Evolutionary conservation across 2,329 filamentous ascomycete species (phyloP).

Genomic region (Colletotrichum limetticola): DNA sequence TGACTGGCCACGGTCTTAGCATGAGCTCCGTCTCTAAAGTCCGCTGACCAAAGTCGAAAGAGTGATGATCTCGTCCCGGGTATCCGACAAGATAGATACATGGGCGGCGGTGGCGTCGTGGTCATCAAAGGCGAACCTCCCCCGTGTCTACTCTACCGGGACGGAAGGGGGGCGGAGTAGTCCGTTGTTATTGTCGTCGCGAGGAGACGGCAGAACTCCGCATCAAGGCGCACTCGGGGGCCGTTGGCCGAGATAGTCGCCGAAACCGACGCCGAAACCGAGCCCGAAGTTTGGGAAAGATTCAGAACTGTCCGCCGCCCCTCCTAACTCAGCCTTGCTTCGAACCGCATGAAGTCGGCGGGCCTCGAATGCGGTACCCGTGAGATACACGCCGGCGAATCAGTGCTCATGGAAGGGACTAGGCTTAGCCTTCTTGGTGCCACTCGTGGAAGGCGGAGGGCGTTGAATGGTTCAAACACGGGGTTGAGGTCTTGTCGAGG

Average conservation of each 20-base stretch:
- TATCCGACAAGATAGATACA: neutral
- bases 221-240: neutral
- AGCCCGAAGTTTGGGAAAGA: neutral
- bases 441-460: neutral
- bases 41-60: neutral
- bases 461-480: neutral
- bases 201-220: neutral
- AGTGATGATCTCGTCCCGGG: too few species aligned
- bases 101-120: too few species aligned
- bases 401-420: neutral
- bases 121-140: neutral
- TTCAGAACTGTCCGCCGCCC: neutral
- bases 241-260: neutral
- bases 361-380: neutral
- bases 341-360: neutral
- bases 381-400: neutral
- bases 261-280: constrained; percentile 27
- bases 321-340: neutral
- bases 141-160: neutral
- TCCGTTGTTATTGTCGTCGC: neutral
- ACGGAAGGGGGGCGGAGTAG: neutral
- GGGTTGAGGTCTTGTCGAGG: neutral
- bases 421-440: neutral
- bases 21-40: neutral
- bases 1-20: neutral